These are phyloP conservation scores for Nelumbo lutea DNA, from an alignment of 164 flowering plant species.

Conservation along the genomic window DNA sequence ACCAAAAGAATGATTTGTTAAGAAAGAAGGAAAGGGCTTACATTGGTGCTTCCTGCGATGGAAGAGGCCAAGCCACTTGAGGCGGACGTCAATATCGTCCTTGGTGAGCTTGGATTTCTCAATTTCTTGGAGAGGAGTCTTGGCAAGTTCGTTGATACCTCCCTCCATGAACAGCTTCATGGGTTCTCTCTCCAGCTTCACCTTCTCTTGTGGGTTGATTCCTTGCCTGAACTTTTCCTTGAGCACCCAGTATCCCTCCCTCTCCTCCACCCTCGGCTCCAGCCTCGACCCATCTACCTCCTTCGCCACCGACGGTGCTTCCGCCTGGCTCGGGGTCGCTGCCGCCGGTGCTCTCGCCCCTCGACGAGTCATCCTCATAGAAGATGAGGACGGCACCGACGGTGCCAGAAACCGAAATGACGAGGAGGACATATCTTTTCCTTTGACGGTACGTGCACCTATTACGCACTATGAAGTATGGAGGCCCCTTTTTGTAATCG, in stretches of 20 bases:
- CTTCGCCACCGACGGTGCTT: conserved; percentile 12
- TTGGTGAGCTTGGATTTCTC: conserved; percentile 54
- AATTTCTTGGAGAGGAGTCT: conserved; percentile 60
- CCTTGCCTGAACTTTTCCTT: conserved; percentile 83
- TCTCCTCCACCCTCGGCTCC: conserved; percentile 88
- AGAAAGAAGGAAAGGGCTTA: conserved; percentile 24
- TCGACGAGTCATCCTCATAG: not conserved
- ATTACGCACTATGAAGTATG: too few relatives aligned
- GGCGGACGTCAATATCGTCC: conserved; percentile 83
- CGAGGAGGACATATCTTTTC: conserved; percentile 16
- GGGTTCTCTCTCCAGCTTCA: conserved; percentile 80
- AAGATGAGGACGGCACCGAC: conserved; percentile 13
- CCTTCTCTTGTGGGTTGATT: conserved; percentile 80
- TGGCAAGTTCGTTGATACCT: conserved; percentile 65
- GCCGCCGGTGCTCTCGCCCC: not conserved
- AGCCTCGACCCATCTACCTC: conserved; percentile 43
- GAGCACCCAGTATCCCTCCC: conserved; percentile 66
- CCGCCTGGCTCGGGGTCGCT: conserved; percentile 4
- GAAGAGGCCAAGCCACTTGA: conserved; percentile 96
- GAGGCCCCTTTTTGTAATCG: too few relatives aligned
- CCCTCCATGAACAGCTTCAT: conserved; percentile 72
- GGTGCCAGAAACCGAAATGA: conserved; percentile 18
- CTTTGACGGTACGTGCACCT: too few relatives aligned
- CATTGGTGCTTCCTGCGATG: conserved; percentile 92
- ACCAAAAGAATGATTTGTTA: too few relatives aligned